Evolutionary conservation across 306 rosid genomes (phyloP), one percentile per base, ranked within the genome.

Genomic region (Boehmeria nivea): DNA sequence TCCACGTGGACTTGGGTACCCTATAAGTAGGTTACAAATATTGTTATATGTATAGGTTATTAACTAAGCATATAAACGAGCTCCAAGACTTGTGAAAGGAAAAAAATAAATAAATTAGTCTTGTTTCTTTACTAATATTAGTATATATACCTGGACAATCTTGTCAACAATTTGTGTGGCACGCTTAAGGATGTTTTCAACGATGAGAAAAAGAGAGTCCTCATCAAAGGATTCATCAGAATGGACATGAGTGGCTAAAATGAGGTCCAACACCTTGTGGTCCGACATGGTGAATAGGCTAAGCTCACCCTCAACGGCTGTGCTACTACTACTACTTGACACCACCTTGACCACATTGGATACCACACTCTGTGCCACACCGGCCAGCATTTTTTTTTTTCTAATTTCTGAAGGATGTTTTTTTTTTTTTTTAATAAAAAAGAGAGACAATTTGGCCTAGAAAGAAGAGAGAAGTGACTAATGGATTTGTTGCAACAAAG

Each of bases 91-190:
- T 40, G 45, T 33, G 38, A 4, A 24, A n/a, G 8, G 13, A 52
- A 52, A 28, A 25, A 33, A 4, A 40, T 40, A 38, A 18, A 39
- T 16, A 6, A 48, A 4, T 43, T 1, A 15, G 14, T n/a, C 18
- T 43, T 21, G 11, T 2, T 48, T 48, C 27, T 5, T 21, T 8
- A 9, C 23, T 9, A 8, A 20, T n/a, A 15, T n/a, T n/a, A 21
- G 4, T 22, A 23, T 21, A 40, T 1, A 27, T 51, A 78, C 89
- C 89, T 70, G 89, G 6, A 74, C 81, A 45, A 68, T 49, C 47
- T 16, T 63, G 48, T 79, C 86, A 39, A 80, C 83, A 65, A 77
- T 71, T 46, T 57, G 77, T 42, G 69, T 71, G 3, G 86, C 69
- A 15, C 73, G 90, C 8, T 59, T 66, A 43, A 76, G 58, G 40